phyloP scores from a whole-genome alignment of 108 stramenopile species.

The Nannochloropsis salina region DNA sequence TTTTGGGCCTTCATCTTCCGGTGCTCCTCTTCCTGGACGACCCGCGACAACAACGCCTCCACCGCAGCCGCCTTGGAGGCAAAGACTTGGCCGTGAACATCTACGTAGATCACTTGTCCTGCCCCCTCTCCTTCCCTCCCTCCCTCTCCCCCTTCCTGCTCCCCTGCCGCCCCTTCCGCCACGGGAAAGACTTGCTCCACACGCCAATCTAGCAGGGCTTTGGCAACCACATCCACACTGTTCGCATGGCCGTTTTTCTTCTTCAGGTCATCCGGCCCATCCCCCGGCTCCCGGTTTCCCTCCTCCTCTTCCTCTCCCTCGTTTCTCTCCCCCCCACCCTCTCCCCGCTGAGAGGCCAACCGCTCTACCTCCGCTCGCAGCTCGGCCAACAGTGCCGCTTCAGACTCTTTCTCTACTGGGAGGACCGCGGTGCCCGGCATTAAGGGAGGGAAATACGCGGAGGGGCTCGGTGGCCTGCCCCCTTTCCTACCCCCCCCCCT shows the following conservation, averaged over 20 bases:
- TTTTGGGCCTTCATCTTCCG: neutral
- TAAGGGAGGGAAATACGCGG: neutral
- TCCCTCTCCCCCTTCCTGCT: neutral
- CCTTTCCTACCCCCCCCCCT: neutral
- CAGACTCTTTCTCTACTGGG: neutral
- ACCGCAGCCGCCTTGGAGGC: neutral
- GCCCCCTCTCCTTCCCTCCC: neutral
- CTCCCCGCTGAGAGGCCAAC: neutral
- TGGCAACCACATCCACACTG: neutral
- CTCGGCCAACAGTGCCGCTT: neutral
- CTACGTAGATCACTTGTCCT: neutral
- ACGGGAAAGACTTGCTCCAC: neutral
- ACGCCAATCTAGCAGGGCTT: neutral
- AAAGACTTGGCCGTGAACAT: neutral
- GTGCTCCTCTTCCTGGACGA: slow-evolving; percentile 2
- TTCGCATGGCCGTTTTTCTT: neutral
- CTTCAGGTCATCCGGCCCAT: neutral
- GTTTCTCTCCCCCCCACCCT: neutral
- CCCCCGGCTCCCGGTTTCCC: neutral
- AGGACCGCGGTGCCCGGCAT: neutral
- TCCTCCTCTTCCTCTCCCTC: neutral
- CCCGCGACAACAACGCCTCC: neutral
- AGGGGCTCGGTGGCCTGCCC: neutral
- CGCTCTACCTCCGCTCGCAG: neutral
- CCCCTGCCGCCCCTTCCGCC: neutral